Evolutionary conservation across 2,329 filamentous ascomycete genomes (phyloP), one percentile per base, ranked within the genome.

Genomic region (Colletotrichum siamense): DNA sequence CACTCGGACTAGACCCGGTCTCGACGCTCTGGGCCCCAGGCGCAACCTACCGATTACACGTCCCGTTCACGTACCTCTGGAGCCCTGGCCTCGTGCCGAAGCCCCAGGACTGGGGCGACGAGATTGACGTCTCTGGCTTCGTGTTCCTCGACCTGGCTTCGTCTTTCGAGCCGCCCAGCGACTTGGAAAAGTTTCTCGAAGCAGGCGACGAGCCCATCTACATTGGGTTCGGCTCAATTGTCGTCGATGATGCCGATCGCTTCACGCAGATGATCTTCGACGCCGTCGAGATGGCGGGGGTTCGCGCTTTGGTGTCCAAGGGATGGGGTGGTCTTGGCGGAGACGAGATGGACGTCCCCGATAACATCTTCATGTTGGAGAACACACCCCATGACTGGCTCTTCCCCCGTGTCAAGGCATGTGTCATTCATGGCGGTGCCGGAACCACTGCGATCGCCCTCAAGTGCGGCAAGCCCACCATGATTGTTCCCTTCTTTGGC

Each of bases 311-410:
- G 9, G 92, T 96, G 0, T 94, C 92, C 1, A 94, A 94, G 81
- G 94, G 94, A 5, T 96, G 94, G 94, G 93, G 94, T 49, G 93
- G 92, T 0, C 85, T 95, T 4, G 94, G 94, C 6, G 88, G 88
- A 8, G 88, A 90, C 3, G 74, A 76, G 24, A 76, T 76, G 70
- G 83, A 90, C 39, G 86, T 90, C 0, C 91, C 92, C 0, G 92
- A 94, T 1, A 91, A 92, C 76, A 87, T 95, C 71, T 94, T 90
- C 83, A 91, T 95, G 90, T 88, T 96, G 5, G 94, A 92, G 44
- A 95, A 95, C 79, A 93, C 90, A 0, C 94, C 94, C 0, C 94
- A 95, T 80, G 94, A 95, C 83, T 96, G 94, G 94, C 86, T 96
- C 0, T 95, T 95, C 77, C 93, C 93, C 0, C 87, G 87, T 34